phyloP scores from a whole-genome alignment of 345 rosid species.

The Hevea brasiliensis region DNA sequence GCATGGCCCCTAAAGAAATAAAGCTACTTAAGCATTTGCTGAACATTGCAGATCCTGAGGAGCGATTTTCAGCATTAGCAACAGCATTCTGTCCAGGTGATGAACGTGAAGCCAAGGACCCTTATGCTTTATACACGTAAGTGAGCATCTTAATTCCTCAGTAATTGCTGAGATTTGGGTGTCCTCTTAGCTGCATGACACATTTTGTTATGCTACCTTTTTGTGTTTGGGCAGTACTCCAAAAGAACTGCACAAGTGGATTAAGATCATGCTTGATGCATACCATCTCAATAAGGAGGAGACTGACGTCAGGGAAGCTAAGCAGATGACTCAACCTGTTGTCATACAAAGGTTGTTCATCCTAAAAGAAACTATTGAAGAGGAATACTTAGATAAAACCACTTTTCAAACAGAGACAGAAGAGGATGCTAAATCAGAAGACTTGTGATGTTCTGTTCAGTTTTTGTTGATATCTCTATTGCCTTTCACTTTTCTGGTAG shows the following conservation, averaged over 20 bases:
- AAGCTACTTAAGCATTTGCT: slow-evolving; percentile 78
- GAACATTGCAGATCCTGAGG: slow-evolving; percentile 91
- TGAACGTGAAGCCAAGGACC: slow-evolving; percentile 71
- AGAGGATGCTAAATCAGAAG: slow-evolving; percentile 34
- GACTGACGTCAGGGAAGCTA: slow-evolving; percentile 79
- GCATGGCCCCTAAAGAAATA: slow-evolving; percentile 88
- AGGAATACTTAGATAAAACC: slow-evolving; percentile 64
- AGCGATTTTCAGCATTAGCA: slow-evolving; percentile 91
- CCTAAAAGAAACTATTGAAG: slow-evolving; percentile 81
- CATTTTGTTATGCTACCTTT: neutral
- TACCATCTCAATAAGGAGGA: slow-evolving; percentile 79
- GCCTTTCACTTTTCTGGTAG: neutral
- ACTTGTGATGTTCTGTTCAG: slow-evolving; percentile 27
- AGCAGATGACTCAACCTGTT: slow-evolving; percentile 76
- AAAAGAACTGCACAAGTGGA: slow-evolving; percentile 92
- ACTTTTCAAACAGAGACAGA: slow-evolving; percentile 8
- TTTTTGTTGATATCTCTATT: neutral
- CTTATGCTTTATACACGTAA: slow-evolving; percentile 76
- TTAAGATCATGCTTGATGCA: slow-evolving; percentile 81
- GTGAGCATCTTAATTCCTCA: slow-evolving; percentile 18
- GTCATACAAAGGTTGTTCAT: slow-evolving; percentile 84
- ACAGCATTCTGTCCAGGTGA: slow-evolving; percentile 76
- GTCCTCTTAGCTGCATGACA: neutral
- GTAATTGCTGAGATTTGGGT: neutral
- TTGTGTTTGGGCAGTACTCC: slow-evolving; percentile 58